A percentile compares a stretch with the other conserved stretches of the same genome.
Conservation (phyloP, 2,329 filamentous ascomycete genomes). For the Teratosphaeria nubilosa region DNA sequence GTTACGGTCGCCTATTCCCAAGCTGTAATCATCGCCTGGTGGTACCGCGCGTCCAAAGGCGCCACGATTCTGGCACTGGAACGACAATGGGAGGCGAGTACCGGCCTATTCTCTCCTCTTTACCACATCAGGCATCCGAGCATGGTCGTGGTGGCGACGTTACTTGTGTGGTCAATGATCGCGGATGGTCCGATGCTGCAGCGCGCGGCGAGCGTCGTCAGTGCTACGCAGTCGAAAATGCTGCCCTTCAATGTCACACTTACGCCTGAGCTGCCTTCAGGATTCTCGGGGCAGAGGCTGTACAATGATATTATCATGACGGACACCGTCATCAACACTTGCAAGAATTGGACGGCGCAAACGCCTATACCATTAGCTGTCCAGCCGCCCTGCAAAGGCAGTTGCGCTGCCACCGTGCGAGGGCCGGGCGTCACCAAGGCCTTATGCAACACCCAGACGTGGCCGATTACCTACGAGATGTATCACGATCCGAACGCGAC, state of each 20-base stretch:
- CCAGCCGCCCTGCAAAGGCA: neutral
- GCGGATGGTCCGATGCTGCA: slow-evolving; percentile 7
- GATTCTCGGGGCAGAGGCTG: slow-evolving; percentile 3
- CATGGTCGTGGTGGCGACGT: neutral
- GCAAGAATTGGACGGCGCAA: neutral
- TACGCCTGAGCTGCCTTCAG: slow-evolving; percentile 4
- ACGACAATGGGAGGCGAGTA: slow-evolving; percentile 6
- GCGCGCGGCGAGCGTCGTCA: slow-evolving; percentile 3
- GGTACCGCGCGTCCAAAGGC: slow-evolving; percentile 6
- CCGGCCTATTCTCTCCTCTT: slow-evolving; percentile 1
- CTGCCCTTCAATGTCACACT: slow-evolving; percentile 3
- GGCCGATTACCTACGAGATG: neutral
- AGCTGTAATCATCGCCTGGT: slow-evolving; percentile 6
- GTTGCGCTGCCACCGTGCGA: neutral
- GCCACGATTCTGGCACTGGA: slow-evolving; percentile 4
- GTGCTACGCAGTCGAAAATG: slow-evolving; percentile 1
- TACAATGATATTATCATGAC: neutral
- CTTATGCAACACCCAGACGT: neutral
- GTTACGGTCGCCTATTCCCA: slow-evolving; percentile 4
- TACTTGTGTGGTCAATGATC: slow-evolving; percentile 2
- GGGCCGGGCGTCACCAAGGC: neutral
- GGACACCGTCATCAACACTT: neutral
- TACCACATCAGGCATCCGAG: slow-evolving; percentile 2
- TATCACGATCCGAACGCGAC: slow-evolving; percentile 1
- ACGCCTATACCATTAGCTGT: neutral